phyloP scores from a whole-genome alignment of 495 filamentous ascomycete species.

The Neurospora tetraspora region DNA sequence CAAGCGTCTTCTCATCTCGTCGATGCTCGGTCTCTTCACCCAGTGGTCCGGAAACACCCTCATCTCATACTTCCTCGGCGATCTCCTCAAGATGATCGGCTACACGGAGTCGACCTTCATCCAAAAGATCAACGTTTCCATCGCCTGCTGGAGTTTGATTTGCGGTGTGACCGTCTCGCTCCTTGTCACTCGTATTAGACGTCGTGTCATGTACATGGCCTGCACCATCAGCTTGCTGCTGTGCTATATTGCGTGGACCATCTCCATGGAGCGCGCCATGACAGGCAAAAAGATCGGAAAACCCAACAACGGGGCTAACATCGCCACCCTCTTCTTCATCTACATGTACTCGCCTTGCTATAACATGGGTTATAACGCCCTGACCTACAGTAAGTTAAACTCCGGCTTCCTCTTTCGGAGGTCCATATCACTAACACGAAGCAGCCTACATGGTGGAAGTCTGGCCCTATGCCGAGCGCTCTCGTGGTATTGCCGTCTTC shows the following conservation, averaged over 20 bases:
- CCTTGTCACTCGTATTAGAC: constrained; percentile 39
- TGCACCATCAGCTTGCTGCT: constrained; percentile 41
- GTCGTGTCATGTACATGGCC: constrained; percentile 49
- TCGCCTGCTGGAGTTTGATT: constrained; percentile 47
- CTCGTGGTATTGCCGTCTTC: constrained; percentile 52
- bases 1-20: constrained; percentile 45
- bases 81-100: constrained; percentile 39
- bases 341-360: constrained; percentile 55
- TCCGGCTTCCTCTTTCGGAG: not conserved
- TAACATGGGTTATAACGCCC: constrained; percentile 57
- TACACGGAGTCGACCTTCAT: constrained; percentile 42
- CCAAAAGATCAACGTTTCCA: constrained; percentile 48
- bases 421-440: not conserved
- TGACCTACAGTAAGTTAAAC: constrained; percentile 48
- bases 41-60: constrained; percentile 59
- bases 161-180: constrained; percentile 43
- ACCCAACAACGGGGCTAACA: constrained; percentile 28
- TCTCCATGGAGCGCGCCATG: constrained; percentile 46
- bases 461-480: constrained; percentile 52
- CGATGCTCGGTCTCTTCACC: constrained; percentile 50
- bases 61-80: constrained; percentile 50
- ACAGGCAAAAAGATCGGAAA: constrained; percentile 25
- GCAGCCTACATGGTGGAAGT: constrained; percentile 53
- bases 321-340: constrained; percentile 49
- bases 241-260: constrained; percentile 51